Base-by-base conservation (phyloP, 2,329 filamentous ascomycete species). In the Pseudocercospora fuligena region DNA sequence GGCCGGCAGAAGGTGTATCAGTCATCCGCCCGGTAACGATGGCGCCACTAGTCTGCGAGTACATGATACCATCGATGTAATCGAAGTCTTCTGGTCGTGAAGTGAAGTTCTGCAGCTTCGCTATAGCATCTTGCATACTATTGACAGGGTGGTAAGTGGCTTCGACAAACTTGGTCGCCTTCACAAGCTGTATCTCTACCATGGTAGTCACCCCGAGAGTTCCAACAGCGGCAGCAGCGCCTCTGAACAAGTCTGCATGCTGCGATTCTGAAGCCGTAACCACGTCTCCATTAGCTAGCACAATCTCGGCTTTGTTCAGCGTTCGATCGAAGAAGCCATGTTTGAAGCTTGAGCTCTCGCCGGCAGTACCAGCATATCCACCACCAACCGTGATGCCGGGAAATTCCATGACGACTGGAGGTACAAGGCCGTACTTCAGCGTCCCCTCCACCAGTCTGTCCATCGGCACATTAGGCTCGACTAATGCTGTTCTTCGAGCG, bases 381-480 rank as follows among this genome's bases (percentile, higher is more conserved):
- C 89, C 89, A 25, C 89, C 89, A 5, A 86, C 87, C 1, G 89
- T 92, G 74, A 91, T 92, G n/a, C 88, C 89, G 1, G 88, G 89
- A 65, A 91, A 90, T 74, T 91, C 89, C 86, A 90, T 90, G 5
- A 91, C 88, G 0, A 92, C 88, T 0, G 87, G 86, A 0, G 89
- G 88, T 1, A 91, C 80, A 1, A 91, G 80, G 0, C 83, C 84
- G 61, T 85, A 78, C 21, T 80, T 77, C n/a, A 89, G 72, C 0
- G 88, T 87, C 3, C 84, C 85, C 61, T 84, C 82, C 12, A 90
- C 85, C 7, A 92, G 83, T 0, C 77, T 77, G 69, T 90, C 89
- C 88, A 92, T 90, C 1, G 88, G 81, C 6, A 91, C 89, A 71
- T 91, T 91, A 2, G 89, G 89, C 77, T 92, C 89, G 1, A 90